These are phyloP conservation scores for Aspergillus incahuasiensis DNA, from an alignment of 495 filamentous ascomycete genomes.

Conservation along the genomic window DNA sequence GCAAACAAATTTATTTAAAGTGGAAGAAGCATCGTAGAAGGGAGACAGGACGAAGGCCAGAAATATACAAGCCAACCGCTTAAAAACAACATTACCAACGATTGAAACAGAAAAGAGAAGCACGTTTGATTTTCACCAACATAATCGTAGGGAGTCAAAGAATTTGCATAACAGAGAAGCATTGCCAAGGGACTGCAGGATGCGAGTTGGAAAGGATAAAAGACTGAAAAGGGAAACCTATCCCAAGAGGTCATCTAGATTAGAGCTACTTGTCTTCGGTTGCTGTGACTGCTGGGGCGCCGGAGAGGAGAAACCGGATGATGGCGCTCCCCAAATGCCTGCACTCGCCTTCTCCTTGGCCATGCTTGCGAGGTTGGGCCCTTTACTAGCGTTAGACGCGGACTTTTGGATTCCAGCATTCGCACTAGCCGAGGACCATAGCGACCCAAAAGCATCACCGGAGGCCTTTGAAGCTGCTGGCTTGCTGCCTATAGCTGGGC, in stretches of 20 bases:
- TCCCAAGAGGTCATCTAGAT: slow-evolving; percentile 62
- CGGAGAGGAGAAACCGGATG: slow-evolving; percentile 34
- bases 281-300: slow-evolving; percentile 24
- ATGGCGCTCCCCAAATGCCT: slow-evolving; percentile 81
- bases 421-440: slow-evolving; percentile 77
- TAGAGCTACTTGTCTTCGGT: slow-evolving; percentile 41
- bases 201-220: background rate
- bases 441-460: slow-evolving; percentile 80
- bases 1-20: background rate
- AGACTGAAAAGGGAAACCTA: slow-evolving; percentile 27
- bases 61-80: background rate
- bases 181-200: slow-evolving; percentile 2
- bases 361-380: slow-evolving; percentile 79
- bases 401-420: slow-evolving; percentile 75
- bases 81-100: background rate
- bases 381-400: slow-evolving; percentile 56
- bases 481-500: slow-evolving; percentile 34
- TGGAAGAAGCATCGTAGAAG: background rate
- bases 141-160: slow-evolving; percentile 1
- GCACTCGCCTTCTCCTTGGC: slow-evolving; percentile 93
- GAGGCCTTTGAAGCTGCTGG: slow-evolving; percentile 50
- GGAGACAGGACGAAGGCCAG: background rate
- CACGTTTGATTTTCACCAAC: slow-evolving; percentile 8
- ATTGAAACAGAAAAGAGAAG: slow-evolving; percentile 1
- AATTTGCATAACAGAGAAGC: background rate